Evolutionary conservation across 2,329 filamentous ascomycete species (phyloP), one percentile per base, ranked within the genome.

Genomic region (Macrophomina tecta): DNA sequence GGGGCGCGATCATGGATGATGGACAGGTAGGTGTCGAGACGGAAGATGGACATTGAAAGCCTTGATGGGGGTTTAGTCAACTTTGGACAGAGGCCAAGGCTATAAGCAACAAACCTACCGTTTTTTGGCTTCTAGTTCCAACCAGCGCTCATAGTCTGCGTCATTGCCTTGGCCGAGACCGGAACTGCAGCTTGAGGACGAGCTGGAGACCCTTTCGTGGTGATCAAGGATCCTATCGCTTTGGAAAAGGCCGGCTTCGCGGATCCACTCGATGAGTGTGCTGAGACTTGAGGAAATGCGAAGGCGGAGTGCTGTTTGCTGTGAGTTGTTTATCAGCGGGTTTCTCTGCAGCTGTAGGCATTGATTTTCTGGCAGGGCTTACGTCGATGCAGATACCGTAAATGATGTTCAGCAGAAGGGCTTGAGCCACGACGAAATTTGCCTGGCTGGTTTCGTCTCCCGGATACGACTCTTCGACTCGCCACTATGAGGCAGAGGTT

Each of bases 171-270:
- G 48, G 48, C 48, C 48, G 8, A 51, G 18, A 2, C 48, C 48
- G 48, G 48, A 51, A 6, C 48, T 51, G 23, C 48, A 51, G 9
- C 18, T 28, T 9, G 48, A 51, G 8, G 48, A 51, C 2, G 48
- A 51, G 48, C 48, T 51, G 3, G 48, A 51, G 7, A 51, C 23
- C 18, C 12, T 32, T 12, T 55, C 30, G 14, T 55, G 30, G 11
- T 18, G 6, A 7, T 5, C 16, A 9, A 45, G 55, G 12, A 32
- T 58, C 5, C 38, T 3, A 12, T 58, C 55, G 55, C 38, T n/a
- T 11, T 58, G 36, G 36, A 58, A 45, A 38, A 58, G 55, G 38
- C 55, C 55, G 55, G 55, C 55, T 58, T 58, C 55, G 38, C 55
- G 55, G 23, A 58, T n/a, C 55, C 55, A 58, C n/a, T 58, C 55